Evolutionary conservation across 1,139 yeast species (phyloP).

Genomic region (Scheffersomyces lignicola): DNA sequence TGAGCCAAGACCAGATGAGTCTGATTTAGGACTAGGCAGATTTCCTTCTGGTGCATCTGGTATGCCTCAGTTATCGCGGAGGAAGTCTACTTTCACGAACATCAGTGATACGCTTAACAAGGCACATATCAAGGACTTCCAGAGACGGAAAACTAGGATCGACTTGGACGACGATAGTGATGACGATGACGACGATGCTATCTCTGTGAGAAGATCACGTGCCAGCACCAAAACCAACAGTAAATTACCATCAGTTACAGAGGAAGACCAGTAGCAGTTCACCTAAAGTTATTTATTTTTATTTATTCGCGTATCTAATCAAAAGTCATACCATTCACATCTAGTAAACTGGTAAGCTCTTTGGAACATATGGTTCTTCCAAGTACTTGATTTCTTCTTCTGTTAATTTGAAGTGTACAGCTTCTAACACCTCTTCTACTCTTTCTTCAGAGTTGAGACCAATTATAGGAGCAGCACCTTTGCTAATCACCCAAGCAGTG

Average conservation of each 20-base stretch:
- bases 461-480: slow-evolving; percentile 57
- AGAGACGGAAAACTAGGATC: slow-evolving; percentile 50
- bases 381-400: slow-evolving; percentile 45
- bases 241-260: slow-evolving; percentile 8
- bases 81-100: slow-evolving; percentile 38
- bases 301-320: slow-evolving; percentile 1
- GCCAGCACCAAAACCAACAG: slow-evolving; percentile 5
- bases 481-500: slow-evolving; percentile 55
- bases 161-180: slow-evolving; percentile 38
- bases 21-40: slow-evolving; percentile 9
- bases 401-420: slow-evolving; percentile 39
- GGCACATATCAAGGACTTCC: slow-evolving; percentile 91
- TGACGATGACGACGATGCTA: slow-evolving; percentile 35
- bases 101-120: slow-evolving; percentile 64
- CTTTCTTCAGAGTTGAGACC: slow-evolving; percentile 53
- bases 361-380: slow-evolving; percentile 46
- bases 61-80: slow-evolving; percentile 18
- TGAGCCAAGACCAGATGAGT: slow-evolving; percentile 6
- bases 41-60: slow-evolving; percentile 7
- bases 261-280: slow-evolving; percentile 4
- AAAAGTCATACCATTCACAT: too few relatives aligned
- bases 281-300: slow-evolving; percentile 1
- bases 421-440: slow-evolving; percentile 54
- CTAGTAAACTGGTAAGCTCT: slow-evolving; percentile 3
- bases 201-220: slow-evolving; percentile 7